A percentile compares a stretch with the other conserved stretches of the same genome.
These are phyloP conservation scores for Ceratobasidium sp. DNA, from an alignment of 1,284 basidiomycete species.

Conservation along the genomic window DNA sequence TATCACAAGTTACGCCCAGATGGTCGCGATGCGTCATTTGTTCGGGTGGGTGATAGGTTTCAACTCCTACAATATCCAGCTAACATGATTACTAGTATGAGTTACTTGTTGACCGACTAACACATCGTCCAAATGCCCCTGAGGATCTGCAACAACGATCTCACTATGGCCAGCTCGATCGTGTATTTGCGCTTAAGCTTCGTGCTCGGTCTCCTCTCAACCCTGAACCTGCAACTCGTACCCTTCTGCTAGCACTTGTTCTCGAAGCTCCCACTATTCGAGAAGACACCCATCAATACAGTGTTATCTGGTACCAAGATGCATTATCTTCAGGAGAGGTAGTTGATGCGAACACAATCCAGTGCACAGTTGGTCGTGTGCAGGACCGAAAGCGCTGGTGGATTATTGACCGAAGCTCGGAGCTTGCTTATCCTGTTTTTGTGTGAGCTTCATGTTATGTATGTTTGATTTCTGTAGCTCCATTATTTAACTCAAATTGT, in stretches of 20 bases:
- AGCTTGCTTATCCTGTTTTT: no score
- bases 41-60: background rate
- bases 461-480: no score
- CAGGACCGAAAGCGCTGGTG: background rate
- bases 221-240: no score
- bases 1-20: background rate
- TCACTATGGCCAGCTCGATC: conserved; percentile 49
- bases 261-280: conserved; percentile 32
- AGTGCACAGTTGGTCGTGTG: background rate
- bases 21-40: conserved; percentile 6
- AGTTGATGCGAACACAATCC: background rate
- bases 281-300: no score
- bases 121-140: background rate
- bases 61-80: background rate
- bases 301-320: no score
- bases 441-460: no score
- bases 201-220: conserved; percentile 39
- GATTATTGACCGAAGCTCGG: background rate
- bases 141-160: background rate
- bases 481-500: no score
- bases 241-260: conserved; percentile 25
- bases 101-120: background rate
- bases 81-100: background rate
- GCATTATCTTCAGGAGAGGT: no score
- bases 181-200: conserved; percentile 48